phyloP scores from a whole-genome alignment of 2,329 filamentous ascomycete species.

The Alternaria postmessia region DNA sequence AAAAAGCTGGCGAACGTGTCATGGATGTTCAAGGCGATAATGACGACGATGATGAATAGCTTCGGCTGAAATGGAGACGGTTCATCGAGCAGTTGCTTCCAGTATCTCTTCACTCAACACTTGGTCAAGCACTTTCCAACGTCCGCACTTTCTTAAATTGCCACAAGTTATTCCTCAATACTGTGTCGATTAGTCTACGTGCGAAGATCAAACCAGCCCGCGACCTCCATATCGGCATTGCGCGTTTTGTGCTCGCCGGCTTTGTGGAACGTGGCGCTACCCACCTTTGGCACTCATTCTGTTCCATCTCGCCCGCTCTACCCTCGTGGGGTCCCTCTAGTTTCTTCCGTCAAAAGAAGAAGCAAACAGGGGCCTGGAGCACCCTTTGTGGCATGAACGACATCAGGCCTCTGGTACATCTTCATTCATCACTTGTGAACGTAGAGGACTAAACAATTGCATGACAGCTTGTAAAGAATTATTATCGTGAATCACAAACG shows the following conservation, averaged over 20 bases:
- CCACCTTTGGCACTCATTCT: constrained; percentile 33
- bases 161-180: constrained; percentile 74
- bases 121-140: not conserved
- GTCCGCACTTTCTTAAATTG: constrained; percentile 96
- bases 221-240: constrained; percentile 35
- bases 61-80: constrained; percentile 9
- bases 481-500: constrained; percentile 1
- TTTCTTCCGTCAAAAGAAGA: not conserved
- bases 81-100: not conserved
- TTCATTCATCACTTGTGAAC: not conserved
- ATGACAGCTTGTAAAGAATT: not conserved
- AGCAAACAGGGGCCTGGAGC: constrained; percentile 18
- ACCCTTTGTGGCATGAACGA: constrained; percentile 31
- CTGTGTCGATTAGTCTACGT: constrained; percentile 95
- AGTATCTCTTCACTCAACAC: not conserved
- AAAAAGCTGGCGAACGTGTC: constrained; percentile 79
- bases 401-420: constrained; percentile 38
- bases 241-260: constrained; percentile 46
- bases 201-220: constrained; percentile 72
- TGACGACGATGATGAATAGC: constrained; percentile 58
- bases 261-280: constrained; percentile 39
- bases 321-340: not conserved
- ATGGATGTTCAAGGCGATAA: constrained; percentile 78
- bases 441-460: not conserved
- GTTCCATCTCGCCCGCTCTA: constrained; percentile 32